Base-by-base conservation (phyloP, 2,329 filamentous ascomycete species). In the Paramyrothecium roridum region DNA sequence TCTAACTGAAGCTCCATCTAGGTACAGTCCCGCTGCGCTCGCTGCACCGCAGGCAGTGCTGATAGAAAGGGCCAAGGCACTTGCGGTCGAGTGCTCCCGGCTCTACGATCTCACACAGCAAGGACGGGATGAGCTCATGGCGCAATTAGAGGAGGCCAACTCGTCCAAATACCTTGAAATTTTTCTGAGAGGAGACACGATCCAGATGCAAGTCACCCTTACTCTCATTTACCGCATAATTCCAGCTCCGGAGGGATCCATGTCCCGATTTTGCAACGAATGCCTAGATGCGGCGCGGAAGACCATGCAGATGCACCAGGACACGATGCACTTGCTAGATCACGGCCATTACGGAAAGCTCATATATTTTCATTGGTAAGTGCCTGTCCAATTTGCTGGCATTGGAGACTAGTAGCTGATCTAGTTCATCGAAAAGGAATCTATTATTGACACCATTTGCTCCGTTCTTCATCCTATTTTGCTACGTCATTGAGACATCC, bases 391-490 rank as follows among this genome's bases (percentile, higher is more conserved):
- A 45, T 20, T 20, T 22, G 7, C 21, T 33, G 26, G 54, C 30
- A 17, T 47, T 43, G 13, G 26, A 52, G 26, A 17, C 34, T 4
- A 19, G 37, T 13, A 19, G 37, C 37, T 43, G 16, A 43, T 13
- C 7, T 19, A 4, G n/a, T 43, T 17, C n/a, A 43, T 19, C 26
- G 26, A 8, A 13, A 33, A 81, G 80, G 80, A 78, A 77, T n/a
- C 67, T 83, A 23, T 70, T 84, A 21, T 74, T 83, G 57, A 78
- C 79, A 2, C 83, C 82, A 0, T 85, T 86, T 61, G 79, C 81
- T 1, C 82, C 83, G 1, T 83, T 84, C 61, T 83, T 84, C 54
- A 79, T 84, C 23, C 70, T 85, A 23, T 85, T 86, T 66, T 83
- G 80, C 63, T 78, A 81, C 57, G 72, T 83, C 53, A 78, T 84